phyloP scores from a whole-genome alignment of 352 stramenopile genomes.

The Pythium angustatum region DNA sequence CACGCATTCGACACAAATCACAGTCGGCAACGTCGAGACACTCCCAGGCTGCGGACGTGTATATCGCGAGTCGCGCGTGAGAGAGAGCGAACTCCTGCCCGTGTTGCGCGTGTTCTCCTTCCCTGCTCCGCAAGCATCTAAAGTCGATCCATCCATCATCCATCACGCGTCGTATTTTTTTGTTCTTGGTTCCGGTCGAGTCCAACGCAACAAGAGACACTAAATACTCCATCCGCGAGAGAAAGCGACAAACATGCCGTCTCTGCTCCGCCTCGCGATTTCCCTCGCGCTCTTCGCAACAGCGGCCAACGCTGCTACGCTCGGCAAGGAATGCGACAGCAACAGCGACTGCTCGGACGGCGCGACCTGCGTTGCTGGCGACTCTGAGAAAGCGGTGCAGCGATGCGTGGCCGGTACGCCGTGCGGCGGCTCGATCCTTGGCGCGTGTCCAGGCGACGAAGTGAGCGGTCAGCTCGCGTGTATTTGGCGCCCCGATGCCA shows the following conservation, averaged over 20 bases:
- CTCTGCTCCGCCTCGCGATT: constrained; percentile 12
- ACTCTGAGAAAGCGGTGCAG: constrained; percentile 60
- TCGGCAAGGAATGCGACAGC: constrained; percentile 56
- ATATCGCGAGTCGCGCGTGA: not conserved
- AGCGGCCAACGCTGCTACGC: constrained; percentile 15
- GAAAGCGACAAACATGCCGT: constrained; percentile 18
- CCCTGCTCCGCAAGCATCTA: not conserved
- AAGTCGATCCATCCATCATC: not conserved
- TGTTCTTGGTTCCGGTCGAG: not conserved
- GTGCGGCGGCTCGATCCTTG: constrained; percentile 49
- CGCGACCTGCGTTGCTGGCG: constrained; percentile 75
- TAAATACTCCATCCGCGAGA: constrained; percentile 4
- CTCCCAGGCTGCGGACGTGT: constrained; percentile 3
- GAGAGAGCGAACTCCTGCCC: not conserved
- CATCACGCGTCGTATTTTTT: constrained; percentile 3
- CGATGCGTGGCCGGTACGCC: constrained; percentile 59
- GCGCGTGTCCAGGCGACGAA: constrained; percentile 62
- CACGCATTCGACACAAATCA: not conserved
- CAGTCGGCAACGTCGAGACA: constrained; percentile 23
- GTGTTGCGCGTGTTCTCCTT: not conserved
- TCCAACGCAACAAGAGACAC: constrained; percentile 5
- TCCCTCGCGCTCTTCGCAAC: constrained; percentile 14
- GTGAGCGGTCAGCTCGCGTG: constrained; percentile 68
- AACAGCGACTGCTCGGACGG: constrained; percentile 62
- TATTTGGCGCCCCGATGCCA: constrained; percentile 44